These are phyloP conservation scores for Rhazya stricta DNA, from an alignment of 257 asterid species.

Conservation along the genomic window DNA sequence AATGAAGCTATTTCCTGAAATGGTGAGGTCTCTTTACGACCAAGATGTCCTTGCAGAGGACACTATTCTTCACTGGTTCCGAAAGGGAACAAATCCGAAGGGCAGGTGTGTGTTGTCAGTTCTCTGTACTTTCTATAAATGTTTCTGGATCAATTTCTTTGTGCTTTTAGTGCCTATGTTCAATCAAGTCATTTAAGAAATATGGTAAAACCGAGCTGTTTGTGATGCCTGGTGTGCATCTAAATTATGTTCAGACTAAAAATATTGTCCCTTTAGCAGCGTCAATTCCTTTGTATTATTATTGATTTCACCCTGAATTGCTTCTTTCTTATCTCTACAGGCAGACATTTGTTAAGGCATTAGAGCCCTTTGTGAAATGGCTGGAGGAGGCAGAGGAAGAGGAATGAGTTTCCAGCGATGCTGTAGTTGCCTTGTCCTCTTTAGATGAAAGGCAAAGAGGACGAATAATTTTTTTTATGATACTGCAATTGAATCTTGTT, in stretches of 20 bases:
- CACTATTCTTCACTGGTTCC: slow-evolving; percentile 94
- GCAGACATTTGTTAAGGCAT: slow-evolving; percentile 82
- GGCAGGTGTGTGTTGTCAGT: slow-evolving; percentile 53
- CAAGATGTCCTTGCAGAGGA: slow-evolving; percentile 97
- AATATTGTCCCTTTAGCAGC: not conserved
- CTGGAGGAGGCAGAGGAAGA: slow-evolving; percentile 99
- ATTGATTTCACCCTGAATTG: not conserved
- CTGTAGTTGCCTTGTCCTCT: not conserved
- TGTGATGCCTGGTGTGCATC: too few relatives aligned
- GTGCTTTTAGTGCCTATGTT: not conserved
- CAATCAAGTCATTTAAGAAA: too few relatives aligned
- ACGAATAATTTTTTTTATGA: slow-evolving; percentile 6
- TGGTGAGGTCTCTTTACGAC: slow-evolving; percentile 83
- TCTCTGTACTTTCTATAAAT: not conserved
- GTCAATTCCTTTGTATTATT: not conserved
- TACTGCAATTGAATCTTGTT: not conserved
- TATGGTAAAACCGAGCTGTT: too few relatives aligned
- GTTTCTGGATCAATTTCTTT: not conserved
- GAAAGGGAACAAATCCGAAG: slow-evolving; percentile 83
- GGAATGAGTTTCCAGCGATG: slow-evolving; percentile 34
- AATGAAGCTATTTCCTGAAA: slow-evolving; percentile 95
- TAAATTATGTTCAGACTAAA: not conserved
- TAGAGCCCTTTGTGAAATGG: slow-evolving; percentile 96
- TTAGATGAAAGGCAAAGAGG: not conserved
- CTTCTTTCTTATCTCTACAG: slow-evolving; percentile 28